Percentiles rank a stretch among this genome's conserved stretches.
phyloP scores from a whole-genome alignment of 305 asterid species.

The Petunia hybrid region DNA sequence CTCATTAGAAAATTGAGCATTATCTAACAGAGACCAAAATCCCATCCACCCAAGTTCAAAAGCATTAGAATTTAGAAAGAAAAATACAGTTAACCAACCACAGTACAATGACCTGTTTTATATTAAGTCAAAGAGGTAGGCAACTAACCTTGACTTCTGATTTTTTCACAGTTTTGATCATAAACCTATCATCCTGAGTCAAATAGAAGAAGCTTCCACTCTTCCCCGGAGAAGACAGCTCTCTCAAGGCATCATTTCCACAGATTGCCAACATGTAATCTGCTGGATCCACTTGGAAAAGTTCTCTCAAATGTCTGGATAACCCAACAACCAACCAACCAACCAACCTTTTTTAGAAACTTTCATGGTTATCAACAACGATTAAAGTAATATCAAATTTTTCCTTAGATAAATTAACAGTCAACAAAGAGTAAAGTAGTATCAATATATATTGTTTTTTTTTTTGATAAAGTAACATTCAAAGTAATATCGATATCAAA shows the following conservation, averaged over 20 bases:
- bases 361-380: conserved; percentile 9
- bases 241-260: conserved; percentile 90
- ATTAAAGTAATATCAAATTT: no score
- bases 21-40: background rate
- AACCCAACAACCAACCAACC: conserved; percentile 34
- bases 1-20: conserved; percentile 30
- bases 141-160: conserved; percentile 95
- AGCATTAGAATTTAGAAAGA: background rate
- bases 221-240: conserved; percentile 97
- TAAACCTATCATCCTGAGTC: conserved; percentile 95
- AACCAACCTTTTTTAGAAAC: conserved; percentile 35
- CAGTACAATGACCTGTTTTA: background rate
- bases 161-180: conserved; percentile 97
- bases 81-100: conserved; percentile 19
- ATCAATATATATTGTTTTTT: no score
- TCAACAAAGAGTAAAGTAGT: background rate
- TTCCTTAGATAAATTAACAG: background rate
- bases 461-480: no score
- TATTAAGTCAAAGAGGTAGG: conserved; percentile 45
- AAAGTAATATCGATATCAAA: background rate
- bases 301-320: conserved; percentile 81
- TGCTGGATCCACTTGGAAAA: conserved; percentile 95
- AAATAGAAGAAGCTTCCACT: conserved; percentile 96
- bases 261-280: conserved; percentile 97
- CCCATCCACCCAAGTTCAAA: background rate